Evolutionary conservation across 192 early-diverging fungal genomes (phyloP), one percentile per base, ranked within the genome.

Genomic region (Backusella tarrabulga): DNA sequence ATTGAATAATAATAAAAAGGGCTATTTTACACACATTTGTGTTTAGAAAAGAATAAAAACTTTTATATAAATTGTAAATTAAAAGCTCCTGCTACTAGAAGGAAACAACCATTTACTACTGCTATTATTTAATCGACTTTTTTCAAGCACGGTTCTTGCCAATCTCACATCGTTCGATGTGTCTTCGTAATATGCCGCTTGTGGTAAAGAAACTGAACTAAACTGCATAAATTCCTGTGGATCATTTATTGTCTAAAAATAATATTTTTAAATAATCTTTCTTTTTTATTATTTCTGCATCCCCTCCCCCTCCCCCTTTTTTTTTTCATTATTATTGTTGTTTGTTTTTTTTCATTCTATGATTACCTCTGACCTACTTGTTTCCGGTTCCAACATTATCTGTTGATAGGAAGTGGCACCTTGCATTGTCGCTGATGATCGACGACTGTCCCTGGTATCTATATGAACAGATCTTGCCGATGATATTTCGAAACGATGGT

Each of bases 41-140:
- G 23, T 23, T 26, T 56, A 6, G 21, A 56, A 9, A 56, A 26
- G n/a, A 56, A 12, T 12, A 41, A 71, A 23, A 41, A 71, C n/a
- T 11, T 11, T 19, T 41, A 38, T 71, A 38, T 35, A 44, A 12
- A 44, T 42, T n/a, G 38, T 67, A 40, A 40, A 40, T 41, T 68
- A 76, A 67, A 76, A 46, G 29, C 74, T 76, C 44, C 41, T 76
- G 41, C 74, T 67, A 11, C 67, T 44, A 68, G 74, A 50, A 44
- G 12, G 26, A 40, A 26, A 23, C 50, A 70, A 41, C 68, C 68
- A 70, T 70, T 52, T 68, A 70, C 68, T 71, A 54, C 75, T 76
- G 14, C 68, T 70, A 38, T 76, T 71, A 6, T 76, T 66, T 26
- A 56, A 34, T 56, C 42, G 21, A 19, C 42, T 76, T 34, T 34